Evolutionary conservation across 441 rosid genomes (phyloP).

Genomic region (Arabidopsis lyrata): DNA sequence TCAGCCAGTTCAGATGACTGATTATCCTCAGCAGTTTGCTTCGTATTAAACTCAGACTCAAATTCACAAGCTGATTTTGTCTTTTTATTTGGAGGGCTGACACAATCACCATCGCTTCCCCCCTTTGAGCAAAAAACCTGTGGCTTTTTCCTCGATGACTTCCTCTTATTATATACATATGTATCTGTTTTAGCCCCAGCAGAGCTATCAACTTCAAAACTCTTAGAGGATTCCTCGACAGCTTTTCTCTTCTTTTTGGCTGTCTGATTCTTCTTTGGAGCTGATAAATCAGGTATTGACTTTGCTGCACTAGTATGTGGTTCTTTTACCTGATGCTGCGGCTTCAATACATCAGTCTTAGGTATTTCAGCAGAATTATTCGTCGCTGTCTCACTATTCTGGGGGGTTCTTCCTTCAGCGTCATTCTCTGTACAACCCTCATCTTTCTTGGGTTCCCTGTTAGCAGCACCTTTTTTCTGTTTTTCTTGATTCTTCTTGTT

Average conservation of each 20-base stretch:
- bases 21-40: constrained; percentile 13
- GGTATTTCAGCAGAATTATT: constrained; percentile 28
- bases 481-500: constrained; percentile 21
- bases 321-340: constrained; percentile 28
- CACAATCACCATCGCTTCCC: constrained; percentile 54
- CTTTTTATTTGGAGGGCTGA: constrained; percentile 48
- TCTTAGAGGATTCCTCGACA: constrained; percentile 63
- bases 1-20: constrained; percentile 35
- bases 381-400: constrained; percentile 4
- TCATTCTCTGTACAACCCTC: constrained; percentile 4
- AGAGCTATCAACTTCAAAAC: constrained; percentile 53
- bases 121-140: constrained; percentile 62
- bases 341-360: constrained; percentile 30
- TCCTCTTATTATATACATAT: constrained; percentile 48
- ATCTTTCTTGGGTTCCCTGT: constrained; percentile 31
- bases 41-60: constrained; percentile 21
- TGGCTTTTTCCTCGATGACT: constrained; percentile 70
- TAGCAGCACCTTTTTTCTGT: constrained; percentile 12
- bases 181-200: constrained; percentile 52
- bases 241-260: constrained; percentile 51
- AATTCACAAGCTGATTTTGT: constrained; percentile 22
- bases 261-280: constrained; percentile 29
- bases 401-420: constrained; percentile 27
- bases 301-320: constrained; percentile 22
- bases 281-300: constrained; percentile 36